phyloP scores from a whole-genome alignment of 768 basidiomycete species.

The Suillus alpinus region DNA sequence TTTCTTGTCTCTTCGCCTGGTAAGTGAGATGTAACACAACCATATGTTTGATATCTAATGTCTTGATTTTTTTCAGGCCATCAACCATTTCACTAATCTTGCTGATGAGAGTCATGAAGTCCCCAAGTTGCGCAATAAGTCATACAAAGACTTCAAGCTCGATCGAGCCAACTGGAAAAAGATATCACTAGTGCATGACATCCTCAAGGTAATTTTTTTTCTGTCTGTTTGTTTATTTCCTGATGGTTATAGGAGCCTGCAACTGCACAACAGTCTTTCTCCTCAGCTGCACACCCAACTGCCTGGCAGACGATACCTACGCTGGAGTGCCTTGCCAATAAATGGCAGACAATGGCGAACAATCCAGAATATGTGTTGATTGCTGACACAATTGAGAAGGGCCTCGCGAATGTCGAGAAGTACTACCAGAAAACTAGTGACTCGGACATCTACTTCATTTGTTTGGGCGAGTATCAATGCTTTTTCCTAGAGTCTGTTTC shows the following conservation, averaged over 20 bases:
- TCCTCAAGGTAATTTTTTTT: background rate
- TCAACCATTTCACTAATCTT: background rate
- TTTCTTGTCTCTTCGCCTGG: background rate
- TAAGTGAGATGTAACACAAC: too few species aligned
- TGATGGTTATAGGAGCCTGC: background rate
- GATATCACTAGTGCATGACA: slow-evolving; percentile 20
- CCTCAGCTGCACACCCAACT: background rate
- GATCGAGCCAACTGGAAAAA: slow-evolving; percentile 21
- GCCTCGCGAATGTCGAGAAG: background rate
- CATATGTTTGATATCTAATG: too few species aligned
- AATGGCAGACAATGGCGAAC: background rate
- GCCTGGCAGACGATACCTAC: background rate
- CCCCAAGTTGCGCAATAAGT: slow-evolving; percentile 2
- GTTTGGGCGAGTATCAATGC: background rate
- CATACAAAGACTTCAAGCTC: slow-evolving; percentile 22
- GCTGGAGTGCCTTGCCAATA: background rate
- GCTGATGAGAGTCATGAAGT: slow-evolving; percentile 22
- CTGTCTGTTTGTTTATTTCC: background rate
- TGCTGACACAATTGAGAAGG: background rate
- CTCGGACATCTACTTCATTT: background rate
- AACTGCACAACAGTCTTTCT: background rate
- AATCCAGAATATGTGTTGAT: background rate
- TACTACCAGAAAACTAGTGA: background rate
- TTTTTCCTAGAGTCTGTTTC: background rate
- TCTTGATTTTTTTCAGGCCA: background rate